Percentiles rank a stretch among this genome's conserved stretches.
Conservation (phyloP, 345 rosid species). For the Stellera chamaejasme region DNA sequence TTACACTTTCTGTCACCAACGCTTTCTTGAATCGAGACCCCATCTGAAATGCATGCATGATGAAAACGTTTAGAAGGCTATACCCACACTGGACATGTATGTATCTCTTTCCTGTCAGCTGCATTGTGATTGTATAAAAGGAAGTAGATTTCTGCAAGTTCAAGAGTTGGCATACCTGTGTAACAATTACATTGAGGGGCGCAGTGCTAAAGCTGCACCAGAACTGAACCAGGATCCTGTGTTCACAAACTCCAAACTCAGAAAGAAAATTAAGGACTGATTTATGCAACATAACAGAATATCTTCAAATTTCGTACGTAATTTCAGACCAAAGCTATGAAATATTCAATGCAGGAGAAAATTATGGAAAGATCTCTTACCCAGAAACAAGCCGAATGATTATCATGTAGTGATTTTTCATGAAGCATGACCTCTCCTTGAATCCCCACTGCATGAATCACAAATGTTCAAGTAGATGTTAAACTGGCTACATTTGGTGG, state of each 20-base stretch:
- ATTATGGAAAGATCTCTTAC: conserved; percentile 29
- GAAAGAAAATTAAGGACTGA: background rate
- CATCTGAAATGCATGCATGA: conserved; percentile 41
- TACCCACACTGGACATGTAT: no score
- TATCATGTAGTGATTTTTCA: conserved; percentile 75
- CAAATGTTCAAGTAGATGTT: background rate
- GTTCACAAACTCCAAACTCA: conserved; percentile 12
- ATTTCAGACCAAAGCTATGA: no score
- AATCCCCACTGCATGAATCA: conserved; percentile 62
- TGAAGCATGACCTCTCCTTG: conserved; percentile 76
- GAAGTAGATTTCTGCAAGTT: background rate
- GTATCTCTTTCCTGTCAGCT: no score
- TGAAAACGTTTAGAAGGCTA: background rate
- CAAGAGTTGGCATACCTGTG: conserved; percentile 51
- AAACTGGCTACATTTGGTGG: background rate
- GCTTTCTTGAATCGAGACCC: conserved; percentile 81
- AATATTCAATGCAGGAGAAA: background rate
- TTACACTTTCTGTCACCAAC: conserved; percentile 70
- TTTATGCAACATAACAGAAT: background rate
- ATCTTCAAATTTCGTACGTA: no score
- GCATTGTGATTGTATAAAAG: background rate
- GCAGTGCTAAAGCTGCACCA: conserved; percentile 96
- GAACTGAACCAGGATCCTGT: conserved; percentile 82
- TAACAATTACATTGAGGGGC: conserved; percentile 74
- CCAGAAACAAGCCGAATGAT: conserved; percentile 62